Evolutionary conservation across 176 grass and related monocot genomes (phyloP).

Genomic region (Zea luxurians): DNA sequence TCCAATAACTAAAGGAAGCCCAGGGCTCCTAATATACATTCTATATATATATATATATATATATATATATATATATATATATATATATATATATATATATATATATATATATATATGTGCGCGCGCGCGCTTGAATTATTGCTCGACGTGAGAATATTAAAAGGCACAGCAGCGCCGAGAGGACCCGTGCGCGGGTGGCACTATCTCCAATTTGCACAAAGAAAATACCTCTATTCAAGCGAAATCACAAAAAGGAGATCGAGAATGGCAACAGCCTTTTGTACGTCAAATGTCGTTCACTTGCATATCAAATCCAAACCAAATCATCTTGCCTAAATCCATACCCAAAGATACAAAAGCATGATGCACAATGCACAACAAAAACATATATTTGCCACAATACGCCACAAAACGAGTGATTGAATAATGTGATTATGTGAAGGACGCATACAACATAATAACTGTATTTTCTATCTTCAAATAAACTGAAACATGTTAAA

Average conservation of each 20-base stretch:
- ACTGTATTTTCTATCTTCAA: background rate
- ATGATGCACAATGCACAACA: background rate
- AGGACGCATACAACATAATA: background rate
- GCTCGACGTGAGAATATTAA: background rate
- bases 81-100: background rate
- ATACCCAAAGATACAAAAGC: background rate
- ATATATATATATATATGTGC: background rate
- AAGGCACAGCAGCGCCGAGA: background rate
- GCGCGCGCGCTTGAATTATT: slow-evolving; percentile 31
- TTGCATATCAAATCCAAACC: background rate
- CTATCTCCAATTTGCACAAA: background rate
- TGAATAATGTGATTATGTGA: too few relatives aligned
- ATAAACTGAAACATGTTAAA: background rate
- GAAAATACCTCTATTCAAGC: background rate
- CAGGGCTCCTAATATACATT: too few relatives aligned
- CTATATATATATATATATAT: background rate
- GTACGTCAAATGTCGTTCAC: background rate
- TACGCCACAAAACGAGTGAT: background rate
- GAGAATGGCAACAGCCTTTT: background rate
- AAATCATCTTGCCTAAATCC: background rate
- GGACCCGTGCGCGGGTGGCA: background rate
- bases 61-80: background rate
- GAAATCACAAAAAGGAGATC: background rate
- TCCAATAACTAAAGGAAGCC: too few relatives aligned
- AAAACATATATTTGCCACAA: background rate